Evolutionary conservation across 2,329 filamentous ascomycete genomes (phyloP), one percentile per base, ranked within the genome.

Genomic region (Paraphaeosphaeria minitans): DNA sequence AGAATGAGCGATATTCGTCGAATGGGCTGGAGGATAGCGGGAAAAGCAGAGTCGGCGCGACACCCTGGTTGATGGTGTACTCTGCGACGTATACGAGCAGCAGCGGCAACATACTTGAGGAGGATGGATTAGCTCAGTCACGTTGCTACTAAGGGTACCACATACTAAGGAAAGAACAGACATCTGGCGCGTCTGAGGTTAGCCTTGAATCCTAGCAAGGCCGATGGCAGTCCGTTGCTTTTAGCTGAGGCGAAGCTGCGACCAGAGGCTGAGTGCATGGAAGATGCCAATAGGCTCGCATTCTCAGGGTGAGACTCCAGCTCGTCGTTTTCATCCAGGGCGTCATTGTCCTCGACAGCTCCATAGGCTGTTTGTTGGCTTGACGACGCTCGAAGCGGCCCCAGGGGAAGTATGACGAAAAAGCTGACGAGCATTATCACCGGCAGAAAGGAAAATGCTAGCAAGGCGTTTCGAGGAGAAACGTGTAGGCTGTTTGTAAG

Each of bases 51-150:
- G 93, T 97, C 0, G 95, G 94, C 0, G 92, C 84, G 0, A 98
- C 92, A 37, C 93, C 94, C 80, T 97, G 93, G 79, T 98, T 98
- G 77, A 98, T 97, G 56, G 91, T 96, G 75, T 99, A 99, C 80
- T 99, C 95, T 57, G 93, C 92, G 37, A 98, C 85, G 75, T 97
- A 99, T 31, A 99, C 95, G 16, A 98, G 80, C 35, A 98, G 83
- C 14, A 99, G 83, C 0, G 95, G 95, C 3, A 96, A 83, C 93
- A 99, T 98, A 75, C 84, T 85, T 31, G 29, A 31, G 55, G 12
- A 9, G 19, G 27, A n/a, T 9, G 5, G 12, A 7, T 53, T 70
- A 57, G 70, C 61, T 9, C 13, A 31, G 10, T 31, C 29, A 31
- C 6, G 4, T 12, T 29, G 33, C 22, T 12, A 33, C 12, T 14